These are phyloP conservation scores for Penicillium sp. DNA, from an alignment of 2,329 filamentous ascomycete species.

Conservation along the genomic window DNA sequence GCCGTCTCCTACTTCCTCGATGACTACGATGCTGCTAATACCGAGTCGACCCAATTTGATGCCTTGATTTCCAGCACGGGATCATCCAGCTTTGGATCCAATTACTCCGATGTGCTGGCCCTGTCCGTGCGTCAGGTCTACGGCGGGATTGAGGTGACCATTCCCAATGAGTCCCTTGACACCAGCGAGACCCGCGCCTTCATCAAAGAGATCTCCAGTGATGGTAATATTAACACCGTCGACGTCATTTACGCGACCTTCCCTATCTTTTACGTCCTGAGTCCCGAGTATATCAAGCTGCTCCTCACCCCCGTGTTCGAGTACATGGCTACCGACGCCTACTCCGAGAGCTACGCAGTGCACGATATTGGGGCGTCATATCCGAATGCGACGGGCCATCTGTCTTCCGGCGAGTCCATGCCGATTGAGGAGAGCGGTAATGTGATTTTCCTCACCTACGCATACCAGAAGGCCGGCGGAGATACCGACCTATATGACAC, in stretches of 20 bases:
- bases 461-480: slow-evolving; percentile 36
- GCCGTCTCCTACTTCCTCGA: slow-evolving; percentile 38
- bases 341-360: slow-evolving; percentile 34
- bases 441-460: slow-evolving; percentile 35
- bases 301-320: slow-evolving; percentile 43
- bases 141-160: slow-evolving; percentile 38
- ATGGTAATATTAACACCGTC: slow-evolving; percentile 43
- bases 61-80: slow-evolving; percentile 19
- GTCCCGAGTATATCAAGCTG: slow-evolving; percentile 40
- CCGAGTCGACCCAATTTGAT: slow-evolving; percentile 33
- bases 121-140: slow-evolving; percentile 42
- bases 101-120: slow-evolving; percentile 40
- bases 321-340: slow-evolving; percentile 37
- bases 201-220: slow-evolving; percentile 43
- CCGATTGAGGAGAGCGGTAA: slow-evolving; percentile 42
- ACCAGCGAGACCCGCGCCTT: slow-evolving; percentile 30
- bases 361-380: slow-evolving; percentile 39
- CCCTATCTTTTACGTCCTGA: slow-evolving; percentile 42
- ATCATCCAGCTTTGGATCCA: slow-evolving; percentile 24
- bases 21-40: slow-evolving; percentile 35
- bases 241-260: slow-evolving; percentile 43
- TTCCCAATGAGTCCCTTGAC: slow-evolving; percentile 32
- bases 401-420: slow-evolving; percentile 34
- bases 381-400: slow-evolving; percentile 40
- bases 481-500: slow-evolving; percentile 31